Base-by-base conservation (phyloP, 768 basidiomycete genomes). In the Russula griseocarnosa region DNA sequence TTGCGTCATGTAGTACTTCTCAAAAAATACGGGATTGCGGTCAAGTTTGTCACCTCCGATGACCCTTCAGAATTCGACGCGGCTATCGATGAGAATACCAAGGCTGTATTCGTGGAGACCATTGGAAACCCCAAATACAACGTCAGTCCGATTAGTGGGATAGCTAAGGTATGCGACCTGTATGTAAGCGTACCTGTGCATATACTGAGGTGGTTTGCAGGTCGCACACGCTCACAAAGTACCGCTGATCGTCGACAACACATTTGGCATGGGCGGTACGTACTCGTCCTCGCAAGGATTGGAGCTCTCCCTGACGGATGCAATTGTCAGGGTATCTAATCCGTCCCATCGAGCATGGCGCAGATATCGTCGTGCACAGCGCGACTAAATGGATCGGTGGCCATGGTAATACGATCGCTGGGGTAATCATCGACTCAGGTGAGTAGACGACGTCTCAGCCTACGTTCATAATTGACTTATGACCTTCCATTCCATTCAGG, bases 341-440 rank as follows among this genome's bases (percentile, higher is more conserved):
- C 62, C 78, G 80, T 1, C 90, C 91, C 1, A 83, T 92, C 64
- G 79, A 85, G 26, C 80, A 83, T 68, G 91, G 91, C 16, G 90
- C 91, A 0, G 88, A 93, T 67, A 88, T 92, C 62, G 77, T 92
- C 62, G 86, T 90, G 20, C 86, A 91, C 72, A 87, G 85, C 55
- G 87, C 87, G 0, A 91, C 90, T 1, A 92, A 93, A 70, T 93
- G 90, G 91, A 90, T 92, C 38, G 86, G 87, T 14, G 86, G 87
- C 0, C 88, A 90, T 65, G 90, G 91, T 34, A 91, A 86, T 0
- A 88, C 87, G 26, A 88, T 93, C 53, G 89, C 80, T 5, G 91
- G 90, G 47, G 83, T 90, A 32, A 76, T 93, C 62, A 73, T 92
- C 53, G 89, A 91, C 72, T 80, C 82, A 10, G 89, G 88, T 82